Evolutionary conservation across 495 filamentous ascomycete species (phyloP).

Genomic region (Aspergillus bridgeri): DNA sequence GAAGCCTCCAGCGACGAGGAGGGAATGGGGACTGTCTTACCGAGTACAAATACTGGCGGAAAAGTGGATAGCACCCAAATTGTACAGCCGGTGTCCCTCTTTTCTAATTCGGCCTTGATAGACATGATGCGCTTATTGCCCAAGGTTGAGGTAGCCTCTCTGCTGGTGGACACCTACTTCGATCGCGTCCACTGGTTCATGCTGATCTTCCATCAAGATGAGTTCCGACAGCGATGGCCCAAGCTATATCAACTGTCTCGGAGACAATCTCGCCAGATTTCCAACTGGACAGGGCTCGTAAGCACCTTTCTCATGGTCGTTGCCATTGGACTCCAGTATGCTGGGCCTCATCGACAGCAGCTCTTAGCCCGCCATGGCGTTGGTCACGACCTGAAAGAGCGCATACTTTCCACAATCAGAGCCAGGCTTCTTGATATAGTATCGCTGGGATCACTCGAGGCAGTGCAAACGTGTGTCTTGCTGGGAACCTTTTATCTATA

Average conservation of each 20-base stretch:
- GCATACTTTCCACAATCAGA: slow-evolving; percentile 15
- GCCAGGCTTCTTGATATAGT: slow-evolving; percentile 24
- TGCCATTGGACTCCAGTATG: slow-evolving; percentile 30
- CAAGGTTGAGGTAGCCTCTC: slow-evolving; percentile 17
- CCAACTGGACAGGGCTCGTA: slow-evolving; percentile 1
- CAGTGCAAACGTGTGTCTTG: slow-evolving; percentile 33
- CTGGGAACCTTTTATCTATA: slow-evolving; percentile 39
- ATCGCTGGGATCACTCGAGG: slow-evolving; percentile 24
- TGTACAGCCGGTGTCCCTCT: background rate
- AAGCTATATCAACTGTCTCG: too few species aligned
- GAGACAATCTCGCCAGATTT: too few species aligned
- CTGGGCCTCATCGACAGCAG: slow-evolving; percentile 10
- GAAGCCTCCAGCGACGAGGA: background rate
- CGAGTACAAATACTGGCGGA: background rate
- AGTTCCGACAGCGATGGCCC: slow-evolving; percentile 31
- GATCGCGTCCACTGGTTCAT: slow-evolving; percentile 39
- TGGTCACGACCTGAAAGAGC: slow-evolving; percentile 20
- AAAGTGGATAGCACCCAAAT: background rate
- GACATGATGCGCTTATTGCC: background rate
- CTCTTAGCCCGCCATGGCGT: slow-evolving; percentile 9
- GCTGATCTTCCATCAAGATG: slow-evolving; percentile 35
- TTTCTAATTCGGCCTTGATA: too few species aligned
- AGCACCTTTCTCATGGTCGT: slow-evolving; percentile 30
- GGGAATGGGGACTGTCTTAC: background rate
- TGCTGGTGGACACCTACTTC: slow-evolving; percentile 39